Evolutionary conservation across 441 rosid species (phyloP).

Genomic region (Capsella rubella): DNA sequence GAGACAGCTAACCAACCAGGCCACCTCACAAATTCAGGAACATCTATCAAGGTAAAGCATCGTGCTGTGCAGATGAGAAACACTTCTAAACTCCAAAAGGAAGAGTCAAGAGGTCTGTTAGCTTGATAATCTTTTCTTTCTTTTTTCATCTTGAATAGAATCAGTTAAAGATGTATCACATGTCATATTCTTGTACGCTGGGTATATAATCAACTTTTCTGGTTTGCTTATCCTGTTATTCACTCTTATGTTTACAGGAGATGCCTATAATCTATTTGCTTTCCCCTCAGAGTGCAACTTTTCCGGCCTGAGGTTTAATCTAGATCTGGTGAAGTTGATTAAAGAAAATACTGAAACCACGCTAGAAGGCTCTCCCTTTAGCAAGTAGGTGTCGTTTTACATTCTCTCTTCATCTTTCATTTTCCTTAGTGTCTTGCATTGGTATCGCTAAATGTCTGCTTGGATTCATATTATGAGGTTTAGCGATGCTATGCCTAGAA

Average conservation of each 20-base stretch:
- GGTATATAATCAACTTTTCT: neutral
- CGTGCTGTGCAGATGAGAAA: slow-evolving; percentile 70
- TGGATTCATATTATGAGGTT: slow-evolving; percentile 20
- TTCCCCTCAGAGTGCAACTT: slow-evolving; percentile 98
- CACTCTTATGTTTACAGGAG: slow-evolving; percentile 58
- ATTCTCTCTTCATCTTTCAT: slow-evolving; percentile 26
- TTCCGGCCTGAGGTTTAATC: slow-evolving; percentile 87
- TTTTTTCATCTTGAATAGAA: slow-evolving; percentile 19
- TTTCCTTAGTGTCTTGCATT: slow-evolving; percentile 19
- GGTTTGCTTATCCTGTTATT: slow-evolving; percentile 16
- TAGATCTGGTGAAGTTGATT: slow-evolving; percentile 71
- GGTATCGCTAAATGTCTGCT: neutral
- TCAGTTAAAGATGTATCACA: slow-evolving; percentile 17
- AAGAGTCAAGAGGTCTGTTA: slow-evolving; percentile 56
- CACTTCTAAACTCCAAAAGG: slow-evolving; percentile 44
- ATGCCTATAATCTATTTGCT: slow-evolving; percentile 77
- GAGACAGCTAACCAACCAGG: slow-evolving; percentile 46
- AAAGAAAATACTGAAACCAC: slow-evolving; percentile 64
- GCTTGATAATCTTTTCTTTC: slow-evolving; percentile 12
- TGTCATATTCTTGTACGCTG: slow-evolving; percentile 1
- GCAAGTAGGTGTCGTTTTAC: slow-evolving; percentile 55
- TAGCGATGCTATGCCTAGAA: neutral
- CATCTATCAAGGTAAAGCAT: slow-evolving; percentile 54
- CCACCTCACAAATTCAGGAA: slow-evolving; percentile 38
- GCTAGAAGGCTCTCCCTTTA: slow-evolving; percentile 61